These are phyloP conservation scores for Beauveria rudraprayagi DNA, from an alignment of 2,329 filamentous ascomycete genomes.

Conservation along the genomic window DNA sequence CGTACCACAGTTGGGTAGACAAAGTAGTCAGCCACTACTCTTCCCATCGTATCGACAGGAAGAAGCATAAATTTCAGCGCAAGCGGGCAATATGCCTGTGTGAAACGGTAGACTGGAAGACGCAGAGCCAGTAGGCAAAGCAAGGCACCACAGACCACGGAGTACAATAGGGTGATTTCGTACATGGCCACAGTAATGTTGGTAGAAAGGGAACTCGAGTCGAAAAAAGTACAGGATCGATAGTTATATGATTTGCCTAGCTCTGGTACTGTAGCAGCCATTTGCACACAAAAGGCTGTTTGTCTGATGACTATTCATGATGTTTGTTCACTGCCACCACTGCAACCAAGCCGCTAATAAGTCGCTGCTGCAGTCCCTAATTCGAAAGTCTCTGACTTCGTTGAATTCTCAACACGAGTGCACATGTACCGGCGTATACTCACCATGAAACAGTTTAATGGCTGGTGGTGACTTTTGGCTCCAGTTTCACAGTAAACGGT, in stretches of 20 bases:
- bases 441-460: no score
- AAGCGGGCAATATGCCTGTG: not conserved
- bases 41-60: not conserved
- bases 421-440: no score
- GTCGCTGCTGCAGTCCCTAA: no score
- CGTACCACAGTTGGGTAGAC: slow-evolving; percentile 2
- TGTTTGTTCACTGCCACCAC: no score
- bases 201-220: not conserved
- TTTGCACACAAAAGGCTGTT: not conserved
- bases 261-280: no score
- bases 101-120: not conserved
- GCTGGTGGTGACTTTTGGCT: no score
- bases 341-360: no score
- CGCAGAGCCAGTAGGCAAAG: not conserved
- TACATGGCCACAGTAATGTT: not conserved
- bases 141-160: not conserved
- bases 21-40: not conserved
- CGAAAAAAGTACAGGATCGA: not conserved
- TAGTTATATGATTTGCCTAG: not conserved
- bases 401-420: no score
- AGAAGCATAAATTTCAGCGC: not conserved
- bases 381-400: no score
- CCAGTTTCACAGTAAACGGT: no score
- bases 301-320: not conserved
- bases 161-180: not conserved